Percentiles rank a stretch among this genome's conserved stretches.
Conservation (phyloP, 2,329 filamentous ascomycete species). For the Colletotrichum liriopes region DNA sequence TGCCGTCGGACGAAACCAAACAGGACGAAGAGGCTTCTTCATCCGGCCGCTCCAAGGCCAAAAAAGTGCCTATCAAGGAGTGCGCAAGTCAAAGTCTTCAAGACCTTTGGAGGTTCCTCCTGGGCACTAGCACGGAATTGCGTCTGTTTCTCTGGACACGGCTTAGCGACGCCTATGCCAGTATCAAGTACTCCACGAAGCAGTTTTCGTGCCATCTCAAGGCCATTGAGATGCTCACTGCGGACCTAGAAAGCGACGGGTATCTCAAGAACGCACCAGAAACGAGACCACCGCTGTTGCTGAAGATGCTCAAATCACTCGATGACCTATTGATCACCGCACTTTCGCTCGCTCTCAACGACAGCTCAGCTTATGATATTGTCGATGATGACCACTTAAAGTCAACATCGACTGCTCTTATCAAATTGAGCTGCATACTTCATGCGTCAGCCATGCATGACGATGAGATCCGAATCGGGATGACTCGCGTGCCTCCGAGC, state of each 20-base stretch:
- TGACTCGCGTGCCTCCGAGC: conserved; percentile 73
- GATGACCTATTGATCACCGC: conserved; percentile 83
- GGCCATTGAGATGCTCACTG: conserved; percentile 86
- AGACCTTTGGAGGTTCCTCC: conserved; percentile 89
- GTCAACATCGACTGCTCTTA: conserved; percentile 80
- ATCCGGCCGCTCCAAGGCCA: conserved; percentile 37
- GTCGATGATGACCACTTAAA: conserved; percentile 85
- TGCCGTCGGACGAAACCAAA: conserved; percentile 42
- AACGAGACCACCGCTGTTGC: conserved; percentile 78
- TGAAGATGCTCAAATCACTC: conserved; percentile 84
- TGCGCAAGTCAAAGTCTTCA: conserved; percentile 72
- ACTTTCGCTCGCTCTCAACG: conserved; percentile 78
- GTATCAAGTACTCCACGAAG: conserved; percentile 89
- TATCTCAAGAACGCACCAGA: conserved; percentile 72
- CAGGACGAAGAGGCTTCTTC: conserved; percentile 41
- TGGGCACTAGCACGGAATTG: conserved; percentile 85
- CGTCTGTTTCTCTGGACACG: conserved; percentile 91
- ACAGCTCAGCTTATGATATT: conserved; percentile 83
- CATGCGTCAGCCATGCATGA: conserved; percentile 87
- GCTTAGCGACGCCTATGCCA: conserved; percentile 89
- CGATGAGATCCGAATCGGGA: conserved; percentile 86
- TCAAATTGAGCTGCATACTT: conserved; percentile 80
- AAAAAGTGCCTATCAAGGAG: conserved; percentile 62
- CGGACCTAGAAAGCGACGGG: conserved; percentile 74
- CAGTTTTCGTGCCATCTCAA: conserved; percentile 89